Percentiles rank a stretch among this genome's conserved stretches.
phyloP scores from a whole-genome alignment of 1,284 basidiomycete species.

The Ustilago tritici region DNA sequence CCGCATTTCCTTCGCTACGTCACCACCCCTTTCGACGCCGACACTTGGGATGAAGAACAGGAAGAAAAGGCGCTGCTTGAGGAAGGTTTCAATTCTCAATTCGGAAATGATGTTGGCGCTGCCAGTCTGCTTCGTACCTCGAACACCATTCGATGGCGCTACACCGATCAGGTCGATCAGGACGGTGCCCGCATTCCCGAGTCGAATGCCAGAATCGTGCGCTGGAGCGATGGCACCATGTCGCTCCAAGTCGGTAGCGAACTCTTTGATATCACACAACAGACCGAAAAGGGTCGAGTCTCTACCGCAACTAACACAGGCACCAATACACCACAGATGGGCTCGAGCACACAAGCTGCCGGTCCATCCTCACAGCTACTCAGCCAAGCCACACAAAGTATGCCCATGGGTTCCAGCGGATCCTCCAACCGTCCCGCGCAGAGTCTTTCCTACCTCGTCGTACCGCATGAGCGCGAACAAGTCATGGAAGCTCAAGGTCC shows the following conservation, averaged over 20 bases:
- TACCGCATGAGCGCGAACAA: constrained; percentile 86
- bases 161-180: constrained; percentile 77
- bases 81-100: constrained; percentile 73
- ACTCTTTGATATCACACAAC: constrained; percentile 80
- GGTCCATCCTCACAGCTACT: constrained; percentile 40
- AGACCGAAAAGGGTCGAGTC: constrained; percentile 53
- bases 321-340: constrained; percentile 45
- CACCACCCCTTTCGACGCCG: constrained; percentile 55
- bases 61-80: constrained; percentile 55
- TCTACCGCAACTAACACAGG: constrained; percentile 39
- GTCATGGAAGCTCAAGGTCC: constrained; percentile 86
- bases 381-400: constrained; percentile 44
- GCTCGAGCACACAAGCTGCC: constrained; percentile 25
- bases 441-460: constrained; percentile 80
- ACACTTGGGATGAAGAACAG: constrained; percentile 57
- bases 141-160: constrained; percentile 90
- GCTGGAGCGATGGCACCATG: constrained; percentile 90
- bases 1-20: constrained; percentile 66
- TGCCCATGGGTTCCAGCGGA: constrained; percentile 52
- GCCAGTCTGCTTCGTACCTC: constrained; percentile 77
- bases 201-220: constrained; percentile 86
- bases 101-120: constrained; percentile 68
- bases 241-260: constrained; percentile 88
- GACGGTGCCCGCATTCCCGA: constrained; percentile 79
- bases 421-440: constrained; percentile 47